A percentile compares a stretch with the other conserved stretches of the same genome.
Evolutionary conservation across 1,284 basidiomycete species (phyloP).

Genomic region (Calocybe gambosa): DNA sequence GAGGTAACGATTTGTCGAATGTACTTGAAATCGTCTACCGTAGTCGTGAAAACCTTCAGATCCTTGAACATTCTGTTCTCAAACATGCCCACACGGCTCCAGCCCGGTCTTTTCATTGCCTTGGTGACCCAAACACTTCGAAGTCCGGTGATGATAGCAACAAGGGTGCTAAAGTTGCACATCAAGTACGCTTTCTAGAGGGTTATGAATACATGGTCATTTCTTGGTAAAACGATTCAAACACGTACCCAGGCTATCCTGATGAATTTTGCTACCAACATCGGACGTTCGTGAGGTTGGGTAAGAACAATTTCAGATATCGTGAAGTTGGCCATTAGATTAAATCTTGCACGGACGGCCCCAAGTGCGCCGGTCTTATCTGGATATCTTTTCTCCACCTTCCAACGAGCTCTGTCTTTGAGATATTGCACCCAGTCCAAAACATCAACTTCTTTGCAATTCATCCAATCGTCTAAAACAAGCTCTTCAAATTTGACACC

Average conservation of each 20-base stretch:
- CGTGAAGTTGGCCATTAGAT: constrained; percentile 80
- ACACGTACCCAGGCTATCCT: constrained; percentile 76
- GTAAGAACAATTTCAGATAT: constrained; percentile 75
- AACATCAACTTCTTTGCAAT: constrained; percentile 59
- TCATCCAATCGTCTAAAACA: constrained; percentile 63
- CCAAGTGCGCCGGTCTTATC: constrained; percentile 67
- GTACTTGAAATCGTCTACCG: constrained; percentile 68
- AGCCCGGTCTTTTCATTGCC: constrained; percentile 59
- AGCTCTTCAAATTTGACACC: constrained; percentile 81
- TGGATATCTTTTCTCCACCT: constrained; percentile 50
- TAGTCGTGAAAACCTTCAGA: constrained; percentile 65
- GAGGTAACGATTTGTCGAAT: constrained; percentile 63
- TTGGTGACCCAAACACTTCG: constrained; percentile 65
- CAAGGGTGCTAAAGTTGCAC: constrained; percentile 77
- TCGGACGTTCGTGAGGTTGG: constrained; percentile 57
- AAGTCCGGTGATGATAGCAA: constrained; percentile 78
- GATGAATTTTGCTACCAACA: constrained; percentile 76
- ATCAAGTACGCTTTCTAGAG: constrained; percentile 76
- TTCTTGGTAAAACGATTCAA: neutral
- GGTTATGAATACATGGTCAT: constrained; percentile 11
- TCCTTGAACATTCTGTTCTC: constrained; percentile 76
- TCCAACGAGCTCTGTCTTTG: constrained; percentile 68
- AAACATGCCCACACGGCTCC: constrained; percentile 64
- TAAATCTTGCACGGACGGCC: constrained; percentile 82
- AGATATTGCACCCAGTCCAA: constrained; percentile 81